phyloP scores from a whole-genome alignment of 1,139 yeast genomes.

The Pichia sp. region DNA sequence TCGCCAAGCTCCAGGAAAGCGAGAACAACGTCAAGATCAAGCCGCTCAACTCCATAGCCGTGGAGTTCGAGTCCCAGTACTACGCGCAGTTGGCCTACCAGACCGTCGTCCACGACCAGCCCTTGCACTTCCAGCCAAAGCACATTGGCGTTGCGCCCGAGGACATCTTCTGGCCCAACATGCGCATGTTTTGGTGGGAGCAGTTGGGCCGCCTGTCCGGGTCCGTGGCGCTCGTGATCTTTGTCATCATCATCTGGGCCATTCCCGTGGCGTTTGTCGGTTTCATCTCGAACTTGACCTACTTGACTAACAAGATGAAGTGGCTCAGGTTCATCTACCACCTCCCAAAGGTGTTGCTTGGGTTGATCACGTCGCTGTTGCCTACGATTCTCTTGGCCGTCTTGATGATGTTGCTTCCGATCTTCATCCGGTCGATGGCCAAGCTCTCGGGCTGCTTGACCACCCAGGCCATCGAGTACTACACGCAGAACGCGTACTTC shows the following conservation, averaged over 20 bases:
- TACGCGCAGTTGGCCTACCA: slow-evolving; percentile 70
- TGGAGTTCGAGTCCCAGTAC: slow-evolving; percentile 67
- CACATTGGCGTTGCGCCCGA: slow-evolving; percentile 58
- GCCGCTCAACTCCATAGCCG: slow-evolving; percentile 58
- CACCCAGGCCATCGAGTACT: slow-evolving; percentile 65
- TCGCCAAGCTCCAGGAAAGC: slow-evolving; percentile 44
- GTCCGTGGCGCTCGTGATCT: slow-evolving; percentile 55
- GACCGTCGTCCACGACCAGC: slow-evolving; percentile 50
- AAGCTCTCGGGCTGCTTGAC: slow-evolving; percentile 68
- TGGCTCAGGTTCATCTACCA: slow-evolving; percentile 47
- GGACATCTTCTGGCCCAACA: slow-evolving; percentile 62
- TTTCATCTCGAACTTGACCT: slow-evolving; percentile 59
- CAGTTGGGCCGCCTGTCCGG: slow-evolving; percentile 55
- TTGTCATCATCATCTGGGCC: slow-evolving; percentile 59
- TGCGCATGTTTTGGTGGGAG: slow-evolving; percentile 85
- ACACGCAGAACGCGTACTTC: slow-evolving; percentile 79
- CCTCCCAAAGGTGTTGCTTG: slow-evolving; percentile 49
- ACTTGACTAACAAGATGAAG: slow-evolving; percentile 52
- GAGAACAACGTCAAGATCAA: slow-evolving; percentile 38
- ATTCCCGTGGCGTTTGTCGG: slow-evolving; percentile 72
- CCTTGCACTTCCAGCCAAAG: slow-evolving; percentile 46
- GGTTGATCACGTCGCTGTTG: slow-evolving; percentile 50
- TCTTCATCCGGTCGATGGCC: slow-evolving; percentile 71
- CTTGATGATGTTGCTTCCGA: slow-evolving; percentile 69
- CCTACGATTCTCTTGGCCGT: slow-evolving; percentile 59